Evolutionary conservation across 2,329 filamentous ascomycete species (phyloP), one percentile per base, ranked within the genome.

Genomic region (Aspergillus sp.): DNA sequence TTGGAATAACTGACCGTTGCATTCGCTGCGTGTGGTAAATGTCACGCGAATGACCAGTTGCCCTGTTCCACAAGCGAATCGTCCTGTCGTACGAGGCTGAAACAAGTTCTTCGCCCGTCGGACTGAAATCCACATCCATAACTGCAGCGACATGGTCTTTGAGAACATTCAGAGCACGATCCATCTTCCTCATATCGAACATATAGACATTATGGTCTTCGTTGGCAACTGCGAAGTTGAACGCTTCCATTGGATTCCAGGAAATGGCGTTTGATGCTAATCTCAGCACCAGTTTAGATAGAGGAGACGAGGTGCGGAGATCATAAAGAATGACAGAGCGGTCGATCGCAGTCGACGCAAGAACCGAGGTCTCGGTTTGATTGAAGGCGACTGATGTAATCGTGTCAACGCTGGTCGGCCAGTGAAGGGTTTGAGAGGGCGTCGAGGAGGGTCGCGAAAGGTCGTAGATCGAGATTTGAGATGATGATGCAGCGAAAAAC

Each of bases 11-110:
- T 63, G 72, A 78, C 76, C 76, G 86, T 79, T 98, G 93, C 93
- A 97, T 97, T 62, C 95, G 87, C 78, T 97, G 96, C 17, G 95
- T 98, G 79, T 98, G 93, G 77, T 98, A 99, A 49, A 97, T 87
- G 70, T 99, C 95, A 66, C 93, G 84, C 14, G 90, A 93, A 76
- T 95, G 91, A 23, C 93, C 93, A 61, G 88, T 81, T 63, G 88
- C 85, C 56, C 90, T 84, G 71, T 86, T 86, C 90, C 92, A 98
- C 50, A 98, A 79, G 51, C 95, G 87, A 52, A 99, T 82, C 4
- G 91, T 96, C 61, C 92, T 87, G 71, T 96, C 91, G 77, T 95
- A 96, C 0, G 89, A 92, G 5, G 91, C 95, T 14, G 89, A 91
- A 19, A 98, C 91, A 46, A 99, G 84, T 73, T 97, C 93, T 73